Percentiles rank a stretch among this genome's conserved stretches.
These are phyloP conservation scores for Metschnikowia corniflorae DNA, from an alignment of 805 yeast genomes.

Conservation along the genomic window DNA sequence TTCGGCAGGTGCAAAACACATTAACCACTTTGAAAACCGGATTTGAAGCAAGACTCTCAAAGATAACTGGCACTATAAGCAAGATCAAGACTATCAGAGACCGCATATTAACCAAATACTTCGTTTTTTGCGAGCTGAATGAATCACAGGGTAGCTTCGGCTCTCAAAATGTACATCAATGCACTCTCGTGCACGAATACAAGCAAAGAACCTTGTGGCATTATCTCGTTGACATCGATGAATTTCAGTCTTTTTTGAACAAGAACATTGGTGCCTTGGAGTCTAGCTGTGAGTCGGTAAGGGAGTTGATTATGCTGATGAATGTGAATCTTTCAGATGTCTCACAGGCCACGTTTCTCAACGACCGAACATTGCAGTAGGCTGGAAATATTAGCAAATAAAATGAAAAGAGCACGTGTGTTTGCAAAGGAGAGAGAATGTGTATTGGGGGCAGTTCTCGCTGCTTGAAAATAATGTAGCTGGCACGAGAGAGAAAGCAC, in stretches of 20 bases:
- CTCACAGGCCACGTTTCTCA: background rate
- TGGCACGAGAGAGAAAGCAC: no score
- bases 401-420: no score
- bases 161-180: background rate
- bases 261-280: conserved; percentile 5
- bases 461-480: no score
- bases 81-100: background rate
- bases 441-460: no score
- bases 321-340: background rate
- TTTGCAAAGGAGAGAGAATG: no score
- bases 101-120: background rate
- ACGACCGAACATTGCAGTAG: no score
- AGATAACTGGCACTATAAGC: background rate
- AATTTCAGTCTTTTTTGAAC: background rate
- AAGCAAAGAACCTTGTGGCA: conserved; percentile 1
- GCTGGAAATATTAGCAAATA: no score
- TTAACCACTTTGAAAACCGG: background rate
- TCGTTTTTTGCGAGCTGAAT: background rate
- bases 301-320: background rate
- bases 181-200: conserved; percentile 6
- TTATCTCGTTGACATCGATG: background rate
- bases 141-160: background rate
- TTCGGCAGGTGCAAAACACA: background rate
- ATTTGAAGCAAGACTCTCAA: background rate
- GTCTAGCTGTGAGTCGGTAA: background rate